A percentile compares a stretch with the other conserved stretches of the same genome.
Evolutionary conservation across 352 stramenopile genomes (phyloP).

Genomic region (Blastocystis sp.): DNA sequence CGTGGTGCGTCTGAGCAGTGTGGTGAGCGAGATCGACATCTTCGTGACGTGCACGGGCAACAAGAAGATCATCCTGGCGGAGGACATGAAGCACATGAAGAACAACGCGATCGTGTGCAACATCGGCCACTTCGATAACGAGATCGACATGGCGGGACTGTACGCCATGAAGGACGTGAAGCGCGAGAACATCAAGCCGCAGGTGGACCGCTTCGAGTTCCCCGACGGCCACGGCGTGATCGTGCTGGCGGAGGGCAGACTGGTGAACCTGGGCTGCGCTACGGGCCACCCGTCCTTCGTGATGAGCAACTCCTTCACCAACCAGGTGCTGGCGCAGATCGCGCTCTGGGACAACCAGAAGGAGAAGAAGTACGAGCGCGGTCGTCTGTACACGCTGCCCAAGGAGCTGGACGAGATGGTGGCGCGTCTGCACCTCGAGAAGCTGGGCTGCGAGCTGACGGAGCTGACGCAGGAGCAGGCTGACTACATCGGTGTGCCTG

Average conservation of each 20-base stretch:
- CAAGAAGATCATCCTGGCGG: constrained; percentile 95
- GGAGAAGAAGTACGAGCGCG: constrained; percentile 85
- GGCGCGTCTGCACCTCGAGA: constrained; percentile 88
- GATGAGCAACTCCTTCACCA: constrained; percentile 98
- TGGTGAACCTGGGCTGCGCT: constrained; percentile 95
- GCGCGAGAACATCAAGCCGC: constrained; percentile 97
- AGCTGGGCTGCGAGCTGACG: constrained; percentile 91
- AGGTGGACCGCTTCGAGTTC: constrained; percentile 96
- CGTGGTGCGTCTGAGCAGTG: constrained; percentile 86
- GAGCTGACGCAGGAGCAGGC: constrained; percentile 89
- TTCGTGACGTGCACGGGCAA: constrained; percentile 98
- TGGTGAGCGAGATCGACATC: constrained; percentile 87
- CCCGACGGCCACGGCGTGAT: constrained; percentile 90
- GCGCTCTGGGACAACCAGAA: constrained; percentile 94
- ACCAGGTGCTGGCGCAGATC: constrained; percentile 96
- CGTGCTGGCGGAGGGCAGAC: constrained; percentile 91
- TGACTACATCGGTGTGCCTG: constrained; percentile 92
- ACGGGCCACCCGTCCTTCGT: constrained; percentile 97
- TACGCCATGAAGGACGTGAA: constrained; percentile 80
- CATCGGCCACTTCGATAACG: constrained; percentile 99
- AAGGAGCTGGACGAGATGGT: constrained; percentile 98
- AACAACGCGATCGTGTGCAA: constrained; percentile 99
- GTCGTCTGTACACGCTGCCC: constrained; percentile 95
- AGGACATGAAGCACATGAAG: constrained; percentile 96
- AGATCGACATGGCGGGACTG: constrained; percentile 95